Conservation (phyloP, 176 grass and related monocot genomes). For the Leersia perrieri region DNA sequence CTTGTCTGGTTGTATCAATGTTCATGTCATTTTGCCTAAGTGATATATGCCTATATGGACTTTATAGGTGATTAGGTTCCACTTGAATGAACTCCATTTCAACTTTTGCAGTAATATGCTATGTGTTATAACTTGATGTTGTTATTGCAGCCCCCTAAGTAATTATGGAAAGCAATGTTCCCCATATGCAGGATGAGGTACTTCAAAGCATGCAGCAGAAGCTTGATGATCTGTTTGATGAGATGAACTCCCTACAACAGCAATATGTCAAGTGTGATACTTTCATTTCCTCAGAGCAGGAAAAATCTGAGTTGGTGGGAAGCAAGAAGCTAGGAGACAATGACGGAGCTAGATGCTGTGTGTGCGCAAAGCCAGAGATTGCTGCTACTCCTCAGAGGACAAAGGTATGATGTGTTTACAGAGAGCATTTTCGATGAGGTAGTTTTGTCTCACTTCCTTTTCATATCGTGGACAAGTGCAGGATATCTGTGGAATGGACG, state of each 20-base stretch:
- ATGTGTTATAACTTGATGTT: not conserved
- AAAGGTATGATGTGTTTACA: constrained; percentile 30
- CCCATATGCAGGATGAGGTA: constrained; percentile 52
- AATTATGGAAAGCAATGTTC: not conserved
- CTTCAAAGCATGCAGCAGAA: constrained; percentile 87
- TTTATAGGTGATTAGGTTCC: not conserved
- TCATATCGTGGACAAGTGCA: constrained; percentile 30
- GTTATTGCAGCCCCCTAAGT: not conserved
- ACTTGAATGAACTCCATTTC: not conserved
- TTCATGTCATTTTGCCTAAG: not conserved
- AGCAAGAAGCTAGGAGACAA: constrained; percentile 29
- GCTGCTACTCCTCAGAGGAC: constrained; percentile 32
- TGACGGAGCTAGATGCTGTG: constrained; percentile 28
- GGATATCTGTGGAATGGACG: constrained; percentile 23
- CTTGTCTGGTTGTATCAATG: too few species aligned
- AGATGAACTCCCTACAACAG: constrained; percentile 64
- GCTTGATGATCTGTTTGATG: constrained; percentile 64
- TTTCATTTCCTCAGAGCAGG: constrained; percentile 28
- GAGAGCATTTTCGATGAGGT: not conserved
- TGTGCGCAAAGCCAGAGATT: not conserved
- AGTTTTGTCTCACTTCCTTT: not conserved
- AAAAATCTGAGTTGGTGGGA: not conserved
- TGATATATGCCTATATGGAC: not conserved
- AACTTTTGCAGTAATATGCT: not conserved
- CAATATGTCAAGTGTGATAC: constrained; percentile 40